Base-by-base conservation (phyloP, 495 filamentous ascomycete genomes). In the Geopyxis carbonaria region DNA sequence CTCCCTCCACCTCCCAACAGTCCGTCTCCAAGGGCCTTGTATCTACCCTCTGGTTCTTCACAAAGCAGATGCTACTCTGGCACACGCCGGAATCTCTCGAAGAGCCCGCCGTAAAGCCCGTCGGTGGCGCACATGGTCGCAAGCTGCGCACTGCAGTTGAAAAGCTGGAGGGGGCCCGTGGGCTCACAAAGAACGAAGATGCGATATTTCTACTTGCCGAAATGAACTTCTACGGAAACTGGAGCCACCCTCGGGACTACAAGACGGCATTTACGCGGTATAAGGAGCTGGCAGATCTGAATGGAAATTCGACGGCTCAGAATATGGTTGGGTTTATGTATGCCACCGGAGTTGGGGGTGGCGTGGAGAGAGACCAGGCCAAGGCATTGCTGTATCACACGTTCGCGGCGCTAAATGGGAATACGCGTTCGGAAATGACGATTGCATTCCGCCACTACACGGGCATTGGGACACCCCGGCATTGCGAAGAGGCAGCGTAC, bases 191-290 rank as follows among this genome's bases (percentile, higher is more conserved):
- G 43, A 80, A 89, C 52, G 64, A 81, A 2, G 89, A 95, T 58
- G 91, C 91, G 18, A 75, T 94, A 33, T 93, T 77, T 55, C 64
- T 92, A 13, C 64, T 99, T 13, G 91, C 81, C 22, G 81, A 95
- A 59, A 78, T 95, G 74, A 93, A 85, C 57, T 93, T 94, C 59
- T 83, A 89, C 56, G 91, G 89, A 57, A 93, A 94, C 58, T 95
- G 72, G 59, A 75, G 83, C 4, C 69, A 94, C 57, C 86, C 89
- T 2, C 69, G 75, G 39, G 74, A 93, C 56, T 86, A 93, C 58
- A 65, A 64, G 34, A 69, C 75, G 36, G 83, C 91, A 0, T 93
- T 94, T 56, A 60, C 69, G 35, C 70, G 79, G 59, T 99, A 94
- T 51, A 66, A 79, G 40, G 64, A 74, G 36, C 67, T 95, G 5